Evolutionary conservation across 257 asterid genomes (phyloP), one percentile per base, ranked within the genome.

Genomic region (Prunella vulgaris): DNA sequence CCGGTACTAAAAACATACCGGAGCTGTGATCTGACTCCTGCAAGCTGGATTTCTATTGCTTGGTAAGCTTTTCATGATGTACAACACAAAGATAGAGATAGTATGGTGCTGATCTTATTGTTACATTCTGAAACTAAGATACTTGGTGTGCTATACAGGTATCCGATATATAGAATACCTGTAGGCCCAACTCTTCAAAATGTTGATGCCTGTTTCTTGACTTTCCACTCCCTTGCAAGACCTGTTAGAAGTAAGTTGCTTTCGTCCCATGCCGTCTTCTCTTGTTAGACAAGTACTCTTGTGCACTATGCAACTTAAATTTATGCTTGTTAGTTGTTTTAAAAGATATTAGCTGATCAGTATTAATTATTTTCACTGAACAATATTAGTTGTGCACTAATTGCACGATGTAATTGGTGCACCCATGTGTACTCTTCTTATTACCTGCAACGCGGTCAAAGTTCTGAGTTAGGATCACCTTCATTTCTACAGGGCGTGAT

Each of bases 11-110:
- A 77, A 78, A 80, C 90, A 3, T 87, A 78, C 58, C 77, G 78
- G 80, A 93, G 96, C 66, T 93, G 91, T 83, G 99, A 93, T 66
- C 84, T 93, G 75, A 82, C 94, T 51, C 74, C 84, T 13, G 77
- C 94, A 28, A 93, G 99, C 73, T 93, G 97, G 99, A 79, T 93
- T 73, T 93, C 96, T 61, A 93, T 93, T 62, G 97, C 98, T 74
- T 93, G 98, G 98, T 90, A 85, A 64, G 80, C 56, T 61, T 60
- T 38, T 17, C 68, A 22, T 42, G 51, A 60, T 20, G 21, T 46
- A 46, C 20, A n/a, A 44, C 7, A 44, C 21, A 15, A 46, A n/a
- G 21, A n/a, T 46, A 46, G 10, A n/a, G 21, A n/a, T 46, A 46
- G 10, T 5, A 46, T 15, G 53, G 9, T 46, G 21, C 21, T 46